Percentiles rank a stretch among this genome's conserved stretches.
phyloP scores from a whole-genome alignment of 2,329 filamentous ascomycete genomes.

The Alternaria infectoria region DNA sequence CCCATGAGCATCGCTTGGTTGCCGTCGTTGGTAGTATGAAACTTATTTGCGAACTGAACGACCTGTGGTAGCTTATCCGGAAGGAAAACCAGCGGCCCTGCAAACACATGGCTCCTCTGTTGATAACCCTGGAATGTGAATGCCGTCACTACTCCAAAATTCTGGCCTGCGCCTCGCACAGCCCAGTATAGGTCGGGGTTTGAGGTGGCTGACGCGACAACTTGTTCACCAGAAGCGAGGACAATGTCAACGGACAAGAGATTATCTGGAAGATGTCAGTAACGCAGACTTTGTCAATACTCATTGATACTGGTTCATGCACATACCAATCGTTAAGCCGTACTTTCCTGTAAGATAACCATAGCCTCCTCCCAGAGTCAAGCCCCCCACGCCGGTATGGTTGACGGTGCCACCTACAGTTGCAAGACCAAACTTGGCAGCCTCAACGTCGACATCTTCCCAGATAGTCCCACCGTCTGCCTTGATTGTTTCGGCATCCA shows the following conservation, averaged over 20 bases:
- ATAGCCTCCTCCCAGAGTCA: conserved; percentile 63
- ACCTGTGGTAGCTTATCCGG: conserved; percentile 36
- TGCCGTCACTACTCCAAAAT: conserved; percentile 49
- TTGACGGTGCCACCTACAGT: conserved; percentile 68
- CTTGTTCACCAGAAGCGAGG: conserved; percentile 44
- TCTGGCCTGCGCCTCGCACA: conserved; percentile 46
- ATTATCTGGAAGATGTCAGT: conserved; percentile 33
- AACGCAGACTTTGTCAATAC: background rate
- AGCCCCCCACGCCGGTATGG: conserved; percentile 67
- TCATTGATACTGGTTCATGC: background rate
- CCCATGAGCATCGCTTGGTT: conserved; percentile 36
- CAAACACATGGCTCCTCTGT: conserved; percentile 41
- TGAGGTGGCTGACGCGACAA: conserved; percentile 35
- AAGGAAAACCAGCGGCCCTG: conserved; percentile 47
- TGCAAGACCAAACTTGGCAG: conserved; percentile 59
- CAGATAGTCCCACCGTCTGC: conserved; percentile 61
- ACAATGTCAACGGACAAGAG: conserved; percentile 46
- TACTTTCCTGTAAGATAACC: conserved; percentile 62
- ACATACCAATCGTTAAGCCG: conserved; percentile 61
- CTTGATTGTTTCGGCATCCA: conserved; percentile 52
- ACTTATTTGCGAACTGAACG: conserved; percentile 38
- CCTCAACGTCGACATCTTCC: conserved; percentile 61
- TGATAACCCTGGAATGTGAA: conserved; percentile 50
- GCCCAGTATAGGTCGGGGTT: conserved; percentile 49
- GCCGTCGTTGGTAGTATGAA: conserved; percentile 36